Evolutionary conservation across 192 early-diverging fungal species (phyloP).

Genomic region (Podochytrium sp.): DNA sequence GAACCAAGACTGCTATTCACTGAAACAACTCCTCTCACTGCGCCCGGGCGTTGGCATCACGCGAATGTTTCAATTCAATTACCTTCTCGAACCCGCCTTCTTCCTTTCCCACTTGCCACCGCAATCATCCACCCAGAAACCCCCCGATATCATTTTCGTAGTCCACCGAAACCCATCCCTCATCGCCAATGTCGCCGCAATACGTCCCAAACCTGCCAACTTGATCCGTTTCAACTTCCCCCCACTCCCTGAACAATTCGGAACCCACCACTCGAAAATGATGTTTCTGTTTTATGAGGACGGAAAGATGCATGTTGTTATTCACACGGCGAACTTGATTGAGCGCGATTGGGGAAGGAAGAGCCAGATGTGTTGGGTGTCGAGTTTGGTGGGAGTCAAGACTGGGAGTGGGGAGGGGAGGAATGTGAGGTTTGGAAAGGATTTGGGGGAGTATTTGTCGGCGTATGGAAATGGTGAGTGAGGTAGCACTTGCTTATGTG

Average conservation of each 20-base stretch:
- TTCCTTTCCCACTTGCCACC: slow-evolving; percentile 11
- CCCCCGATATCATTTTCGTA: slow-evolving; percentile 1
- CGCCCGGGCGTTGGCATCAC: background rate
- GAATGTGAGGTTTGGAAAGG: slow-evolving; percentile 55
- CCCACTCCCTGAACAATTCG: slow-evolving; percentile 26
- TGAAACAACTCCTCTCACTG: background rate
- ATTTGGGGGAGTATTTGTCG: slow-evolving; percentile 57
- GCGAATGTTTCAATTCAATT: slow-evolving; percentile 29
- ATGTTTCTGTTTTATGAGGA: slow-evolving; percentile 62
- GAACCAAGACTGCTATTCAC: slow-evolving; percentile 1
- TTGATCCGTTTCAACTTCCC: slow-evolving; percentile 1
- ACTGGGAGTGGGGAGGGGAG: background rate
- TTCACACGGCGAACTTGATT: slow-evolving; percentile 72
- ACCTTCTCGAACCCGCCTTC: slow-evolving; percentile 20
- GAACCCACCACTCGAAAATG: slow-evolving; percentile 69
- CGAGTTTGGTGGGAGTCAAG: slow-evolving; percentile 49
- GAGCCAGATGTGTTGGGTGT: slow-evolving; percentile 61
- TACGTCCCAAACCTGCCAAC: background rate
- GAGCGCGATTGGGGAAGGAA: slow-evolving; percentile 65
- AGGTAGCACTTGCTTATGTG: background rate
- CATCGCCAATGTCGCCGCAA: background rate
- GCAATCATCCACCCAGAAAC: background rate
- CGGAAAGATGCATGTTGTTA: slow-evolving; percentile 47
- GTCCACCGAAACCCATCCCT: slow-evolving; percentile 8
- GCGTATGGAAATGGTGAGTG: slow-evolving; percentile 47